These are phyloP conservation scores for Aspergillus sp. DNA, from an alignment of 2,329 filamentous ascomycete species.

Conservation along the genomic window DNA sequence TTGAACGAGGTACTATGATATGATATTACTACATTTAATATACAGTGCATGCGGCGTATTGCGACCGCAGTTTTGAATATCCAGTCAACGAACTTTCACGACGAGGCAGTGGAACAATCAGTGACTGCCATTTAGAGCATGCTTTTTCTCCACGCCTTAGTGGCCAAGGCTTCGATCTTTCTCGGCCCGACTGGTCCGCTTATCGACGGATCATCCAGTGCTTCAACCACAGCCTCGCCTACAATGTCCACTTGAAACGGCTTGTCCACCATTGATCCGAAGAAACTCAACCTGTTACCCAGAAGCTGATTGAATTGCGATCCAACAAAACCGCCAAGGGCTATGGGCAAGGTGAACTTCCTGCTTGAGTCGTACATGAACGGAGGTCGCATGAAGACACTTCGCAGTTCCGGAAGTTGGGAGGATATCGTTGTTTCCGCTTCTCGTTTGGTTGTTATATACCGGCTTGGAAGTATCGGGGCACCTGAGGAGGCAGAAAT, in stretches of 20 bases:
- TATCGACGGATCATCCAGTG: conserved; percentile 69
- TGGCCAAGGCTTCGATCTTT: conserved; percentile 78
- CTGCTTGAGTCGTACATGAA: conserved; percentile 88
- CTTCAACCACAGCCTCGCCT: conserved; percentile 86
- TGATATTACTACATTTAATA: conserved; percentile 45
- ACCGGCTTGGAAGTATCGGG: conserved; percentile 78
- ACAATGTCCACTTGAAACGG: conserved; percentile 85
- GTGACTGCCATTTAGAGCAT: conserved; percentile 65
- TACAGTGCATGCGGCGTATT: conserved; percentile 12
- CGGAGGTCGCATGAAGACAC: conserved; percentile 78
- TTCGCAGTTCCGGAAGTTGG: conserved; percentile 72
- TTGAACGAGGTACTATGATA: conserved; percentile 96
- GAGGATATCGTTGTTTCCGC: conserved; percentile 75
- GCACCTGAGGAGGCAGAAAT: conserved; percentile 86
- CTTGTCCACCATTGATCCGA: conserved; percentile 82
- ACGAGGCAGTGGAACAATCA: not conserved
- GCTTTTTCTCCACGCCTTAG: conserved; percentile 79
- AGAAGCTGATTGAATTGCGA: conserved; percentile 75
- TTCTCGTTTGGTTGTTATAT: conserved; percentile 88
- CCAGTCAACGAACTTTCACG: not conserved
- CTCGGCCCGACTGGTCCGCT: conserved; percentile 75
- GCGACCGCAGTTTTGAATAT: not conserved
- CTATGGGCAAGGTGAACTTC: conserved; percentile 79
- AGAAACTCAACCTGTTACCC: conserved; percentile 72
- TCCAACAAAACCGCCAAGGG: conserved; percentile 71